Base-by-base conservation (phyloP, 352 stramenopile species). In the Globisporangium paddicum region DNA sequence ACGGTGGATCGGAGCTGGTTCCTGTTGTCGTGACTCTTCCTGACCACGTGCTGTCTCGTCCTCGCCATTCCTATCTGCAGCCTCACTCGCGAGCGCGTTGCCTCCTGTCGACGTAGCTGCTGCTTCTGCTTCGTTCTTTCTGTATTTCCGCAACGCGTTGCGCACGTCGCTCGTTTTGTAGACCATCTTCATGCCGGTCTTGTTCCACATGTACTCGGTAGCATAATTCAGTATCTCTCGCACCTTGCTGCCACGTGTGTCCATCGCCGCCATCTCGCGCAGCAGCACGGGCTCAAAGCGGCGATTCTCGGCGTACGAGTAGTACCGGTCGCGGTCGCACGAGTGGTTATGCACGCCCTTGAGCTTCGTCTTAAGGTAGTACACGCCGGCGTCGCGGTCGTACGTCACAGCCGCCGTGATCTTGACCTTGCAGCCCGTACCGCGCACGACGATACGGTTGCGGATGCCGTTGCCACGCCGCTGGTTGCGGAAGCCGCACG, bases 321-420 rank as follows among this genome's bases (percentile, higher is more conserved):
- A 57, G 34, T 47, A 57, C 30, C 32, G 37, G 16, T 57, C 50
- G 34, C 37, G 32, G 34, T 44, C 32, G 25, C 32, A 46, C 50
- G 50, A 34, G 37, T 57, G 50, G 34, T 57, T 57, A n/a, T 57
- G 50, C n/a, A 21, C 34, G 19, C 50, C 19, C 16, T 32, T n/a
- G 8, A 47, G 50, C 25, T 44, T 41, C 1, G 50, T 42, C 9
- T 47, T 28, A 7, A 57, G 19, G 14, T 23, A 44, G 11, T 57
- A 34, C 14, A 19, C 19, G 14, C 34, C 19, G 2, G 21, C 2
- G 16, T 28, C 11, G 32, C 32, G 19, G 32, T 57, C 37, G 18
- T 34, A 46, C 11, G n/a, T 34, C 16, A 57, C 34, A 2, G 23
- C 23, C 5, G 37, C 50, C 16, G 34, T 47, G 34, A 57, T 57